These are phyloP conservation scores for Zasmidium citrigriseum DNA, from an alignment of 2,329 filamentous ascomycete species.

Conservation along the genomic window DNA sequence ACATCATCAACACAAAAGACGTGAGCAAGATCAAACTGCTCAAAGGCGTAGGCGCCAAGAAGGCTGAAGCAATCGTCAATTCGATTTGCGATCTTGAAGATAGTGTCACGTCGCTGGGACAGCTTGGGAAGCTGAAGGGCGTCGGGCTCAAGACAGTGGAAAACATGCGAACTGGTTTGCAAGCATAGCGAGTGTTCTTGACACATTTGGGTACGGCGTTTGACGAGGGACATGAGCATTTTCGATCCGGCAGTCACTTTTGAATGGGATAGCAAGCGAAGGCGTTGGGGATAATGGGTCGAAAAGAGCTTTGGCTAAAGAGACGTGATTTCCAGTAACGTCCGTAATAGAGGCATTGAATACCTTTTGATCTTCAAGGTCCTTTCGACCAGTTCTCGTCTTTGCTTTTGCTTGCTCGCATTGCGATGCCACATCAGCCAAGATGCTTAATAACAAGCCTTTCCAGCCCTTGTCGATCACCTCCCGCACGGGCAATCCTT, in stretches of 20 bases:
- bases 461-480: neutral
- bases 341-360: neutral
- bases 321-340: neutral
- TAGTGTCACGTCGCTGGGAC: slow-evolving; percentile 41
- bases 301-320: neutral
- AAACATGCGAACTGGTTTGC: slow-evolving; percentile 47
- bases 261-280: neutral
- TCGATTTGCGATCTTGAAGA: slow-evolving; percentile 49
- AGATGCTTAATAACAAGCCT: neutral
- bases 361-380: neutral
- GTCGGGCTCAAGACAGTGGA: slow-evolving; percentile 54
- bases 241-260: neutral
- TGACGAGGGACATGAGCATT: neutral
- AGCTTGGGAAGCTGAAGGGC: slow-evolving; percentile 49
- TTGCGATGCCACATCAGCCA: too few relatives aligned
- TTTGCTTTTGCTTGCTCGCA: too few relatives aligned
- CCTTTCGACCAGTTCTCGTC: neutral
- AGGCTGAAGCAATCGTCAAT: slow-evolving; percentile 58
- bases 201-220: neutral
- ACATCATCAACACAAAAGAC: slow-evolving; percentile 74
- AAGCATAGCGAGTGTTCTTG: neutral
- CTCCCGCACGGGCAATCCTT: too few relatives aligned
- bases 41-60: slow-evolving; percentile 72
- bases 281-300: neutral
- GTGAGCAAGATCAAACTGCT: slow-evolving; percentile 65